Base-by-base conservation (phyloP, 2,329 filamentous ascomycete species). In the Calonectria naviculata region DNA sequence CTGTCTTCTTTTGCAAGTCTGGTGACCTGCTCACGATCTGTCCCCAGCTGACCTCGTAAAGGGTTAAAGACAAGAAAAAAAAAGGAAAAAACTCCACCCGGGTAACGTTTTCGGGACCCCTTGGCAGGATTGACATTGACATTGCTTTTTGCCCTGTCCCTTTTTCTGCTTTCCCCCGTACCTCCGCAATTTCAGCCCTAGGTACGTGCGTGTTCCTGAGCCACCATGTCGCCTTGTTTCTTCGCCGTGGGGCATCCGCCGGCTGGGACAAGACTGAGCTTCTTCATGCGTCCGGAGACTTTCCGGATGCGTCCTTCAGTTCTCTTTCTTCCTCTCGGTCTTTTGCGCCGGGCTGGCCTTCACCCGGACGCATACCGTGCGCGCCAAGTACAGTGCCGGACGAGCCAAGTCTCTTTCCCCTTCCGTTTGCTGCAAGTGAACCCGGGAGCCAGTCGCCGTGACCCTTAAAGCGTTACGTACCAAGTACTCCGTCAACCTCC, bases 161-260 rank as follows among this genome's bases (percentile, higher is more conserved):
- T 34, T 34, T 34, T 34, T 52, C 60, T 49, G 21, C 42, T 21
- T 52, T 46, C 28, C 65, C 34, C 65, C 34, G 38, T 52, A 28
- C 67, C 71, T 72, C 71, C 71, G 68, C 71, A 73, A 73, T 73
- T 63, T 73, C 71, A 73, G 71, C 71, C 71, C 71, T 73, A 73
- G 70, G 31, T 47, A 54, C 36, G 34, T 54, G 31, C 52, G 52
- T 58, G 52, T 28, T 56, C 31, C 68, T 68, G 41, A 31, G n/a
- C 54, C 36, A 17, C 52, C 52, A 58, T 58, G 52, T 58, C 52
- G 52, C 52, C 52, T 58, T 58, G 52, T 58, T 38, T 46, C 42
- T 24, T 58, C 52, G 52, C 26, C 52, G 52, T 58, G 52, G 52
- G 52, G 52, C 52, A 58, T 36, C 52, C 52, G 52, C 31, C 31